Base-by-base conservation (phyloP, 257 asterid genomes). In the Schizonepeta tenuifolia region DNA sequence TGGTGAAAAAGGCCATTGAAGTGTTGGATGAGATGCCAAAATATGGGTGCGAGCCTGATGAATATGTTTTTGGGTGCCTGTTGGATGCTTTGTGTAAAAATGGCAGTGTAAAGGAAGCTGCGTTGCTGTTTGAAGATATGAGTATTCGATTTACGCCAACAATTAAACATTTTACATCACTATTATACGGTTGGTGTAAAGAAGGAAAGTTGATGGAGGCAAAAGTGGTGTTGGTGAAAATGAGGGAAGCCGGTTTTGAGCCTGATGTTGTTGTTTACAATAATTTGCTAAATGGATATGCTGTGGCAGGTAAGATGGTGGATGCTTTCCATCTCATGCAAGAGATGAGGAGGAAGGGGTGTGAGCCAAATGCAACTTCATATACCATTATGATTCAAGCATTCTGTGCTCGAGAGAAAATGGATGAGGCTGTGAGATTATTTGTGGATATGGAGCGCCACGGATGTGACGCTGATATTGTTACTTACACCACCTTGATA, bases 1-100 rank as follows among this genome's bases (percentile, higher is more conserved):
- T 91, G 98, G 97, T 91, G 49, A 89, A 88, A 81, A 94, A 89
- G 79, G 98, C 97, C 22, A 76, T 91, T 67, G 93, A 91, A 64
- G 96, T 94, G 60, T 78, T 94, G 75, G 97, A 94, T 70, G 98
- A 94, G 73, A 94, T 94, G 98, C 95, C 96, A 3, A 89, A 86
- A 44, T 94, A 86, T 51, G 98, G 97, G 17, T 86, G 87, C 58
- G 96, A 89, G 75, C 96, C 98, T 7, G 96, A 93, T 73, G 98
- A 91, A 81, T 88, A 89, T 78, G 96, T 78, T 18, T 91, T 91
- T 69, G 98, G 97, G 63, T 93, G 96, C 81, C 73, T 91, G 76
- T 84, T 93, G 79, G 96, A 91, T 82, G 97, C 97, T 66, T 73
- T 93, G 84, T 89, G 97, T 65, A 91, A 94, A 85, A 89, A 94